Evolutionary conservation across 345 rosid genomes (phyloP).

Genomic region (Eucalyptus melliodora): DNA sequence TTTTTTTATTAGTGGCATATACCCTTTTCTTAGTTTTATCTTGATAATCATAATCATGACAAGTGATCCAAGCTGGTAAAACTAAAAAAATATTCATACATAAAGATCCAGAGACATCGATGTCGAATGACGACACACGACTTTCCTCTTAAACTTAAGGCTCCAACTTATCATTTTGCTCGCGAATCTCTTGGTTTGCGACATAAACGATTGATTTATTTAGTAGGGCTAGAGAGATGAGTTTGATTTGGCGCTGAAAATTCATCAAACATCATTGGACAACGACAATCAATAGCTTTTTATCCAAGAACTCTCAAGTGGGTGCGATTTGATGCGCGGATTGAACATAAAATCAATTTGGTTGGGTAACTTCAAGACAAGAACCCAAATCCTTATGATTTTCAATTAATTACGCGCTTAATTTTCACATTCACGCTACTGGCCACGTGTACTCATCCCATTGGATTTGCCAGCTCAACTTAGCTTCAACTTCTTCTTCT

Average conservation of each 20-base stretch:
- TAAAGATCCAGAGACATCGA: too few relatives aligned
- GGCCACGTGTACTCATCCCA: background rate
- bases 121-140: too few relatives aligned
- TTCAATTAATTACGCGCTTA: background rate
- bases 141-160: background rate
- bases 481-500: background rate
- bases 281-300: background rate
- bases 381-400: background rate
- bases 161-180: background rate
- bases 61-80: background rate
- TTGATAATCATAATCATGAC: too few relatives aligned
- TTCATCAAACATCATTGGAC: background rate
- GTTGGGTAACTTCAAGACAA: background rate
- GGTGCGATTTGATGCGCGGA: background rate
- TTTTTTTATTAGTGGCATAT: background rate
- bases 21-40: background rate
- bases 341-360: background rate
- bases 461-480: background rate
- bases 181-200: fast-evolving
- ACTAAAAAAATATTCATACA: too few relatives aligned
- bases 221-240: background rate
- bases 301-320: background rate
- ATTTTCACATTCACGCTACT: background rate
- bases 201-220: fast-evolving
- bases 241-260: background rate